These are phyloP conservation scores for Chaetomium olivaceum DNA, from an alignment of 2,329 filamentous ascomycete species.

Conservation along the genomic window DNA sequence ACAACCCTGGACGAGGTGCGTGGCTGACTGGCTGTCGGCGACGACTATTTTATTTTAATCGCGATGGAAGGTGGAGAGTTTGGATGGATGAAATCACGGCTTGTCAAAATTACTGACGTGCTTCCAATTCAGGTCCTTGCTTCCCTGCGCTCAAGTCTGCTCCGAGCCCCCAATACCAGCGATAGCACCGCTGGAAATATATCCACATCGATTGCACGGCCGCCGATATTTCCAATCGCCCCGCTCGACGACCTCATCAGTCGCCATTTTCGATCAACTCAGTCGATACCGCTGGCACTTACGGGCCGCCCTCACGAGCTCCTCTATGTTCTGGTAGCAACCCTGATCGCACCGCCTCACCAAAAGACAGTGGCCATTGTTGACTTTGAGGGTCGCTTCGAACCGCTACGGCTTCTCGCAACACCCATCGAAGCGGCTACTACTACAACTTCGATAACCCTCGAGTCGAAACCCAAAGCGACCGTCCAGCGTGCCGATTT, in stretches of 20 bases:
- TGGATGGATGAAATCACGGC: conserved; percentile 8
- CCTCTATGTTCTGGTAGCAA: conserved; percentile 56
- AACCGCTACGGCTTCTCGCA: conserved; percentile 49
- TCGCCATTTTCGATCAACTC: conserved; percentile 51
- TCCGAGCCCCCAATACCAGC: conserved; percentile 24
- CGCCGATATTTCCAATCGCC: conserved; percentile 42
- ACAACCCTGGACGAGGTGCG: conserved; percentile 60
- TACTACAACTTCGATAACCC: neutral
- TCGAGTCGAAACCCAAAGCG: neutral
- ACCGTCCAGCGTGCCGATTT: conserved; percentile 41
- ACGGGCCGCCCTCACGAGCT: conserved; percentile 56
- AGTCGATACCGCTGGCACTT: conserved; percentile 50
- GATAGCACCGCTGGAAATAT: conserved; percentile 19
- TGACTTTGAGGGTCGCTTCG: conserved; percentile 58
- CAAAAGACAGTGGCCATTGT: conserved; percentile 54
- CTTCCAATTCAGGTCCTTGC: conserved; percentile 32
- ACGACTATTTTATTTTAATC: neutral
- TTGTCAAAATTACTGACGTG: conserved; percentile 6
- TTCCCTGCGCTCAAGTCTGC: conserved; percentile 31
- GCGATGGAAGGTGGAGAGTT: neutral
- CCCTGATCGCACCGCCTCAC: conserved; percentile 51
- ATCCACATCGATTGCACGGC: conserved; percentile 2
- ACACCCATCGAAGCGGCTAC: conserved; percentile 6
- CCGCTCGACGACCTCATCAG: conserved; percentile 50
- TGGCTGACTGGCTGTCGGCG: neutral